A percentile compares a stretch with the other conserved stretches of the same genome.
Conservation (phyloP, 768 basidiomycete species). For the Phlegmacium glaucopus region DNA sequence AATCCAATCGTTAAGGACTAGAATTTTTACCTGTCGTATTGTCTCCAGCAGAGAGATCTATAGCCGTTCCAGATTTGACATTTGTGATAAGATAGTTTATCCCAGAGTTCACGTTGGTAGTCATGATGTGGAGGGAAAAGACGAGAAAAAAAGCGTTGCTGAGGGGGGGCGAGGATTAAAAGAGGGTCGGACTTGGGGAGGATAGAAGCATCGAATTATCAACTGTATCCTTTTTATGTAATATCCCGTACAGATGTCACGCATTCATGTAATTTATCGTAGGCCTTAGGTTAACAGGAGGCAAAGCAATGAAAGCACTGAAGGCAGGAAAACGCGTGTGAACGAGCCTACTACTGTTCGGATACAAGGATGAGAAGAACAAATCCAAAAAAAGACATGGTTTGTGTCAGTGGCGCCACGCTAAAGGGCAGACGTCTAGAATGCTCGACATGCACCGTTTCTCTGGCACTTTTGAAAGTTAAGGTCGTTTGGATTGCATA, state of each 20-base stretch:
- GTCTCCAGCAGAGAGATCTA: conserved; percentile 56
- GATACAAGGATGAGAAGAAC: too few relatives aligned
- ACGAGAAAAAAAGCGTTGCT: not conserved
- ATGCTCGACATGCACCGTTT: too few relatives aligned
- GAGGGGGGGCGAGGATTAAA: not conserved
- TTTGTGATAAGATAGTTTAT: conserved; percentile 46
- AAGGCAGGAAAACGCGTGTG: too few relatives aligned
- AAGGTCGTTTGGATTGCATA: too few relatives aligned
- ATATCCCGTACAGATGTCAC: not conserved
- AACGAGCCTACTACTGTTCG: too few relatives aligned
- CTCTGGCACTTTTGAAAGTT: too few relatives aligned
- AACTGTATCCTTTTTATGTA: conserved; percentile 7
- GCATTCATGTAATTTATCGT: not conserved
- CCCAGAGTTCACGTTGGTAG: conserved; percentile 33
- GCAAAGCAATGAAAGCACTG: not conserved
- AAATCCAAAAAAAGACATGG: too few relatives aligned
- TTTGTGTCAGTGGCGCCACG: too few relatives aligned
- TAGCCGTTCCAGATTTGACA: conserved; percentile 45
- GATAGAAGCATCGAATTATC: not conserved
- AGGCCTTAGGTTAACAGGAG: not conserved
- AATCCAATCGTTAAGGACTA: not conserved
- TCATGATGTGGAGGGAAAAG: conserved; percentile 11
- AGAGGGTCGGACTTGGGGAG: not conserved
- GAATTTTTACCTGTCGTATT: conserved; percentile 38
- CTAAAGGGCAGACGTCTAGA: too few relatives aligned